A percentile compares a stretch with the other conserved stretches of the same genome.
Evolutionary conservation across 83 land plant genomes (phyloP).

Genomic region (Thuja plicata): DNA sequence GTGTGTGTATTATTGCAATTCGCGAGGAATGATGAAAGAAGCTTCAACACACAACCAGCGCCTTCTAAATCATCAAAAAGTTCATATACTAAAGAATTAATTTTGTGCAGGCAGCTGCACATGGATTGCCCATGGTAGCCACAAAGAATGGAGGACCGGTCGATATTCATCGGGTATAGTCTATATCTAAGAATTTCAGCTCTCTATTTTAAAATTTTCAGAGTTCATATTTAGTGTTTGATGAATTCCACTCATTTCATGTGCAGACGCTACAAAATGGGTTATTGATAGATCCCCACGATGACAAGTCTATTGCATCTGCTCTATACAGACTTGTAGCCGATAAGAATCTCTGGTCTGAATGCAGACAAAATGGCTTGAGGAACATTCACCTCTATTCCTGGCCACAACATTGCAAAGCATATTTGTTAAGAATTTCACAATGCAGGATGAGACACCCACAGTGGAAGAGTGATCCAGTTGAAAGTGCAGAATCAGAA

Average conservation of each 20-base stretch:
- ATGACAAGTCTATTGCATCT: slow-evolving; percentile 57
- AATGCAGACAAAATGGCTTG: slow-evolving; percentile 68
- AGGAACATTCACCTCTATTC: slow-evolving; percentile 76
- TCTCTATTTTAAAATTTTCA: neutral
- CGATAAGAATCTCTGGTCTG: slow-evolving; percentile 66
- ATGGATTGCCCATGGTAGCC: slow-evolving; percentile 94
- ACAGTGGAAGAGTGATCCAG: slow-evolving; percentile 31
- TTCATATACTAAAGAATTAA: neutral
- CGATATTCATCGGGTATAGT: slow-evolving; percentile 64
- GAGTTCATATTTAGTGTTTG: neutral
- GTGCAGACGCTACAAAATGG: slow-evolving; percentile 75
- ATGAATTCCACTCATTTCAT: neutral
- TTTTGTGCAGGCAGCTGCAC: slow-evolving; percentile 82
- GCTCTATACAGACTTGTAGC: slow-evolving; percentile 71
- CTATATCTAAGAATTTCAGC: neutral
- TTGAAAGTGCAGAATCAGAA: slow-evolving; percentile 38
- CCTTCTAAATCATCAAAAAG: neutral
- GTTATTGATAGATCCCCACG: slow-evolving; percentile 79
- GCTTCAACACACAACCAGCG: neutral
- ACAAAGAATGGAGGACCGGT: slow-evolving; percentile 98
- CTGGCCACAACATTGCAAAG: slow-evolving; percentile 86
- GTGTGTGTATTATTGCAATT: neutral
- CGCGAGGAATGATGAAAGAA: neutral
- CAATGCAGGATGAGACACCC: slow-evolving; percentile 65
- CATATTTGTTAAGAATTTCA: slow-evolving; percentile 66